These are phyloP conservation scores for Piper longum DNA, from an alignment of 164 flowering plant species.

Conservation along the genomic window DNA sequence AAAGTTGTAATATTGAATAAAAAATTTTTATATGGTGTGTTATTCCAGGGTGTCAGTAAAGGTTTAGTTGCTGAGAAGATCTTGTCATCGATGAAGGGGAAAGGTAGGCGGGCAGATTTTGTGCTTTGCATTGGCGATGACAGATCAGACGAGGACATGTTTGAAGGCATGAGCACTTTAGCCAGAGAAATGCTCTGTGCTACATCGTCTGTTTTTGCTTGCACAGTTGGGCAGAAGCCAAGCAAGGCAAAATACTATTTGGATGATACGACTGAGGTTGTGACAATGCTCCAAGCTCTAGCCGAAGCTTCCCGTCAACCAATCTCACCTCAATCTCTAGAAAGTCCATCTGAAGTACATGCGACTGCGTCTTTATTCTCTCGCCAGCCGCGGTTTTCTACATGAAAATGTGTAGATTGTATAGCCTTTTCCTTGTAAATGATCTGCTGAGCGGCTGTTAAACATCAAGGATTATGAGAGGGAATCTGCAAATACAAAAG, in stretches of 20 bases:
- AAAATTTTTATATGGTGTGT: neutral
- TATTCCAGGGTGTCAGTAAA: slow-evolving; percentile 32
- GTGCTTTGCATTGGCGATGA: slow-evolving; percentile 46
- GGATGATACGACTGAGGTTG: slow-evolving; percentile 9
- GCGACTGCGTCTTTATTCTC: too few relatives aligned
- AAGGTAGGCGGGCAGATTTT: slow-evolving; percentile 26
- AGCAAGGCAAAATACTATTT: too few relatives aligned
- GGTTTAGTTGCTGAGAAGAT: slow-evolving; percentile 7
- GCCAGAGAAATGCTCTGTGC: slow-evolving; percentile 7
- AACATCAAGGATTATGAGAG: too few relatives aligned
- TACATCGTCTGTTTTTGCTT: slow-evolving; percentile 3
- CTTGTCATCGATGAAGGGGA: slow-evolving; percentile 23
- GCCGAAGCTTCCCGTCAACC: slow-evolving; percentile 31
- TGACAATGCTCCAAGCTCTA: slow-evolving; percentile 32
- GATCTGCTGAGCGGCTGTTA: too few relatives aligned
- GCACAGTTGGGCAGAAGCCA: too few relatives aligned
- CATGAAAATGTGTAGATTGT: too few relatives aligned
- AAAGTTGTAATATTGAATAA: neutral
- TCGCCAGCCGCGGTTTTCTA: too few relatives aligned
- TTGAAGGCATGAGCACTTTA: slow-evolving; percentile 27
- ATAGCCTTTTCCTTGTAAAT: too few relatives aligned
- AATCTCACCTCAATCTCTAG: slow-evolving; percentile 1
- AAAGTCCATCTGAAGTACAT: too few relatives aligned
- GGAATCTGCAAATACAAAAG: too few relatives aligned
- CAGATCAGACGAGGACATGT: slow-evolving; percentile 54